Base-by-base conservation (phyloP, 2,329 filamentous ascomycete genomes). In the Paraphoma sp. region DNA sequence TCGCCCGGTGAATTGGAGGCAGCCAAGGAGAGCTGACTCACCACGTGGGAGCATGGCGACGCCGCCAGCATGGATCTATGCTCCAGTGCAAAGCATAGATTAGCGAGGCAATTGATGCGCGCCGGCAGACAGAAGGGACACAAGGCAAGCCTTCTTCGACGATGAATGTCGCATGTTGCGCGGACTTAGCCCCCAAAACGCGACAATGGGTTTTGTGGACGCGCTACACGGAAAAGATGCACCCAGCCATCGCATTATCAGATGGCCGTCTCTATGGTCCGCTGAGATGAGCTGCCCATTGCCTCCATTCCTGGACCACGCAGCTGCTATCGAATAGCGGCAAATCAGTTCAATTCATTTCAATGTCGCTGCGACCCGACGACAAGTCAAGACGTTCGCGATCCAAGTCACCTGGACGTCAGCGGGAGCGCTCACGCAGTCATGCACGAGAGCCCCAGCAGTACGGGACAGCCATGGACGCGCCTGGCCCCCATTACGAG, bases 331-430 rank as follows among this genome's bases (percentile, higher is more conserved):
- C 11, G 16, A 40, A 16, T 40, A 16, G 11, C 16, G 36, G 36
- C 36, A 12, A 16, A 3, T 23, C 23, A 23, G 5, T 3, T 23
- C 23, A 23, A 23, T 23, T 23, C 23, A 23, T 23, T 28, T 9
- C 62, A 46, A 78, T 78, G 76, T 79, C 72, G 44, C 71, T 81
- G 48, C 75, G 76, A 46, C 72, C 76, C 5, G 78, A 80, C 65
- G 75, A 79, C 59, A 62, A 75, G 45, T 73, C 74, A 38, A 64
- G 75, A 47, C 76, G 80, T 7, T 75, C 74, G 48, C 73, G 79
- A 40, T 79, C 77, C 48, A 80, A 79, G 59, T 81, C 79, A 41
- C 75, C 73, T 29, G 74, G 72, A 23, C 67, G 75, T 48, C 66
- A 72, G 45, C 68, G 79, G 45, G 79, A 78, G 12, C 70, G 74